Evolutionary conservation across 129 eudicot genomes (phyloP), one percentile per base, ranked within the genome.

Genomic region (Dittrichia graveolens): DNA sequence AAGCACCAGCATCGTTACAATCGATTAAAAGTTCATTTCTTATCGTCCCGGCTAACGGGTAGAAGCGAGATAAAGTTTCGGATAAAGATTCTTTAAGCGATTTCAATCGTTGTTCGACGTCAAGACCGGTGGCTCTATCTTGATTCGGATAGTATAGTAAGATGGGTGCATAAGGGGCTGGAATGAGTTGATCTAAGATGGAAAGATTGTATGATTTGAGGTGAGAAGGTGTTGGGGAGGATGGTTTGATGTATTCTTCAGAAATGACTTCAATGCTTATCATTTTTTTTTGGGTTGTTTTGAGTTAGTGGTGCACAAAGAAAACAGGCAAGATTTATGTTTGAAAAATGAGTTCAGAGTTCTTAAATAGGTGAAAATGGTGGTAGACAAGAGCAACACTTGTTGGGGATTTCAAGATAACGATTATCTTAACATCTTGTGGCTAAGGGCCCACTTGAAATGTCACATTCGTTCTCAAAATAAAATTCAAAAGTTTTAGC

Each of bases 81-180:
- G 97, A 81, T 34, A 91, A 74, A 0, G 95, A 88, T 14, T 75
- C 19, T 63, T 91, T 85, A 4, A 90, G 73, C 13, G 69, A 6
- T 3, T 8, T 15, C 3, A 80, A n/a, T 14, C 61, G 76, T 61
- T 83, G 67, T 6, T 71, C 80, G 49, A 81, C 43, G 39, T 83
- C 60, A 31, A 61, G 50, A 40, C 50, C 71, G 59, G 2, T 57
- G 5, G 61, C 35, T 3, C 7, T 56, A 48, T 67, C 50, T 12
- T 64, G 50, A 61, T 83, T 87, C 3, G 79, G 89, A 69, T 74
- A 87, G 69, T 68, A 91, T 67, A 87, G 54, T 52, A 91, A 69
- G 53, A 88, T 65, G 42, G 97, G 95, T 45, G 88, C 95, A 58
- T 76, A 87, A 38, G 91, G 86, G 67, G 95, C 91, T 37, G 95